A percentile compares a stretch with the other conserved stretches of the same genome.
phyloP scores from a whole-genome alignment of 306 rosid genomes.

The Sesbania bispinosa region DNA sequence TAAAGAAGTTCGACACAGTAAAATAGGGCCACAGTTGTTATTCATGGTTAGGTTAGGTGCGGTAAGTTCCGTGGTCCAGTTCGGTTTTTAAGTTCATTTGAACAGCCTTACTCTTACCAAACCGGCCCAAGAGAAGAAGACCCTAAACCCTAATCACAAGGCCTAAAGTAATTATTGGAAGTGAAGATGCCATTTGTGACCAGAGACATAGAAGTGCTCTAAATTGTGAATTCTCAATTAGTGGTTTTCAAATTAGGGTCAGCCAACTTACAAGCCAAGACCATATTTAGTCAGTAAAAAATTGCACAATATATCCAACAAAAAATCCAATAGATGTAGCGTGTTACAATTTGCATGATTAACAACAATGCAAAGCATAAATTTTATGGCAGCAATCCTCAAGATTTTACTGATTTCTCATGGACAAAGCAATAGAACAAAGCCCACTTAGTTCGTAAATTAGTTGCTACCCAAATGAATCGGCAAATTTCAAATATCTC shows the following conservation, averaged over 20 bases:
- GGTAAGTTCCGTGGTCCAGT: no score
- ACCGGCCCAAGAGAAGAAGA: no score
- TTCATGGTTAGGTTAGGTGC: no score
- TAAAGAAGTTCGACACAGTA: no score
- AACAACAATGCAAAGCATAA: conserved; percentile 4
- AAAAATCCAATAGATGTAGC: neutral
- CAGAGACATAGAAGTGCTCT: no score
- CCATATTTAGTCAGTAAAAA: neutral
- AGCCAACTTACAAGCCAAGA: neutral
- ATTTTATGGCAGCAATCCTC: neutral
- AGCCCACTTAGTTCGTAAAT: neutral
- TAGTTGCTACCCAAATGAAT: neutral
- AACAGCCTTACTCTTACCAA: no score
- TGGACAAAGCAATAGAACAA: neutral
- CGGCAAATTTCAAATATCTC: neutral
- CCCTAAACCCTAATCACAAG: no score
- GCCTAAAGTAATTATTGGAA: no score
- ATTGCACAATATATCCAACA: neutral
- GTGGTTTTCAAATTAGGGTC: neutral
- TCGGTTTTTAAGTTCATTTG: no score
- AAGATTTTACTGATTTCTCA: neutral
- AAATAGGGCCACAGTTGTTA: no score
- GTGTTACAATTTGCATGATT: neutral
- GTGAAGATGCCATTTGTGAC: no score
- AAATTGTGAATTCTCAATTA: no score